phyloP scores from a whole-genome alignment of 306 rosid genomes.

The Cotoneaster glaucophyllus region DNA sequence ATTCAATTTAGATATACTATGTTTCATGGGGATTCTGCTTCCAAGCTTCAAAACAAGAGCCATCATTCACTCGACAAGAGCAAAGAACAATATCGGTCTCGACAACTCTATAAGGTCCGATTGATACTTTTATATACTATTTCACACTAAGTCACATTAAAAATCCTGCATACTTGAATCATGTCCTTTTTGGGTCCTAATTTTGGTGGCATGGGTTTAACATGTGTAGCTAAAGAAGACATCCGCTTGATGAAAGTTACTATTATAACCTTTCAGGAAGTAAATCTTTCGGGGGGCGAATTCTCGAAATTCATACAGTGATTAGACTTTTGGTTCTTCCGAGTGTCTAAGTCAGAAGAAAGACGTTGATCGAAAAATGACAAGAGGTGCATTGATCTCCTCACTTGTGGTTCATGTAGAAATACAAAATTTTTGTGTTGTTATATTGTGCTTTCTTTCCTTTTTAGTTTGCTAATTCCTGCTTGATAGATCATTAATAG shows the following conservation, averaged over 20 bases:
- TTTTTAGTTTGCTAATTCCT: no score
- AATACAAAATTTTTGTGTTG: no score
- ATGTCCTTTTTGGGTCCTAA: not conserved
- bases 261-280: constrained; percentile 28
- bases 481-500: no score
- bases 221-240: not conserved
- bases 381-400: constrained; percentile 2
- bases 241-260: not conserved
- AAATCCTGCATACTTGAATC: not conserved
- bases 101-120: constrained; percentile 11
- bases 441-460: no score
- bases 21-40: not conserved
- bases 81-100: constrained; percentile 48
- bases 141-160: not conserved
- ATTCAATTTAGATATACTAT: not conserved
- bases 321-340: constrained; percentile 26
- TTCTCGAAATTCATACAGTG: constrained; percentile 1
- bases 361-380: no score
- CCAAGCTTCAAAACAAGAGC: constrained; percentile 7
- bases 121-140: not conserved
- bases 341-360: constrained; percentile 16
- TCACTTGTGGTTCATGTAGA: no score
- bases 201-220: not conserved
- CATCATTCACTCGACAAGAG: constrained; percentile 28
- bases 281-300: constrained; percentile 15